These are phyloP conservation scores for Stentor coeruleus DNA, from an alignment of 73 alveolate genomes.

Conservation along the genomic window DNA sequence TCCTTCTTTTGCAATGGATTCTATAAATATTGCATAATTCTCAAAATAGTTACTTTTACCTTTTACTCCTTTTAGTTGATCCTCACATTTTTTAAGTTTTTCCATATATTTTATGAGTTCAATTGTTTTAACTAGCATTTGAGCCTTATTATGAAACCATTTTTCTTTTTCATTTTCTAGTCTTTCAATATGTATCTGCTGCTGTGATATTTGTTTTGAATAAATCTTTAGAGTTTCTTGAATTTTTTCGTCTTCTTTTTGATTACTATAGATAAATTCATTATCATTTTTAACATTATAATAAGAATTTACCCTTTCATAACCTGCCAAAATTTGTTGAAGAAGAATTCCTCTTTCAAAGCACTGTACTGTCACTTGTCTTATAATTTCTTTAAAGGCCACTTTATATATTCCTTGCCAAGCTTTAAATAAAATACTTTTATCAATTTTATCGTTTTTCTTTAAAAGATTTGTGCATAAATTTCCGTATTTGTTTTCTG, in stretches of 20 bases:
- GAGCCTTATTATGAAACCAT: background rate
- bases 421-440: background rate
- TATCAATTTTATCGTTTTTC: background rate
- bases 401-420: background rate
- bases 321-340: background rate
- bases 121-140: background rate
- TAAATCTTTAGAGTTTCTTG: background rate
- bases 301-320: background rate
- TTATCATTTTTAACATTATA: no score
- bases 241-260: background rate
- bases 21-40: no score
- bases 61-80: background rate
- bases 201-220: background rate
- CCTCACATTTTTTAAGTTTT: background rate
- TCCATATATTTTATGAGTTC: background rate
- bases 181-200: background rate
- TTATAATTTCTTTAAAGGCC: background rate
- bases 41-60: background rate
- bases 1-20: background rate
- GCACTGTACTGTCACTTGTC: background rate
- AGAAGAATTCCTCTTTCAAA: background rate
- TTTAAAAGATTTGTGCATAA: background rate
- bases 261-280: background rate
- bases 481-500: background rate
- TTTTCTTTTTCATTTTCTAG: background rate